Percentiles rank a stretch among this genome's conserved stretches.
Evolutionary conservation across 306 rosid genomes (phyloP).

Genomic region (Dryas alaskensis): DNA sequence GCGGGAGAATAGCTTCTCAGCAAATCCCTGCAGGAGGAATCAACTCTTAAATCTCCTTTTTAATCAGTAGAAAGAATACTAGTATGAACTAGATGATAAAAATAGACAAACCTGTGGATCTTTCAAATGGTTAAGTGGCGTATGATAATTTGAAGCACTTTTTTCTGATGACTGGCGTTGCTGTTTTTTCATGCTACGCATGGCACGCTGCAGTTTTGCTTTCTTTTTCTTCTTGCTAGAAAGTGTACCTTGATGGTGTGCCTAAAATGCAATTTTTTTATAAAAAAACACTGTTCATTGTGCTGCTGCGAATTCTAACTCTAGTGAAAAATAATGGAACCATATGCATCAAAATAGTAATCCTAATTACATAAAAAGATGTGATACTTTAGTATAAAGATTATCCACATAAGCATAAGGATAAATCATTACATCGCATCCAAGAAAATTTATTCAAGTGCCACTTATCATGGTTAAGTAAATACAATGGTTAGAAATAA

Average conservation of each 20-base stretch:
- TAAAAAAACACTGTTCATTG: not conserved
- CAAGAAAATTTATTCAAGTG: not conserved
- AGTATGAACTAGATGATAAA: constrained; percentile 5
- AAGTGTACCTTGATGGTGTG: constrained; percentile 76
- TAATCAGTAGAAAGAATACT: constrained; percentile 16
- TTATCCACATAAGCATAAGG: not conserved
- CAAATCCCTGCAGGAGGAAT: constrained; percentile 66
- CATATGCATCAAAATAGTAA: not conserved
- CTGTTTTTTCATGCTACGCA: constrained; percentile 69
- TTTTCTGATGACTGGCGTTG: constrained; percentile 65
- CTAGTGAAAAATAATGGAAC: not conserved
- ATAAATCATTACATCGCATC: not conserved
- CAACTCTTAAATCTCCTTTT: constrained; percentile 13
- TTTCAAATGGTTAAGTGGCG: constrained; percentile 80
- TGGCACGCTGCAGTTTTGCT: constrained; percentile 73
- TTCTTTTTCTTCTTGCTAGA: constrained; percentile 90
- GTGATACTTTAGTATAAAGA: not conserved
- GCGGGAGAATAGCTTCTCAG: constrained; percentile 74
- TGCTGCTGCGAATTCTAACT: constrained; percentile 6
- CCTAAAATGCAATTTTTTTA: constrained; percentile 40
- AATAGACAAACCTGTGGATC: constrained; percentile 72
- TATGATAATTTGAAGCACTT: constrained; percentile 49
- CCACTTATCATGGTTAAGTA: not conserved
- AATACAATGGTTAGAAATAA: not conserved
- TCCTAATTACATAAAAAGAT: not conserved